These are phyloP conservation scores for Kernera saxatilis DNA, from an alignment of 345 rosid species.

Conservation along the genomic window DNA sequence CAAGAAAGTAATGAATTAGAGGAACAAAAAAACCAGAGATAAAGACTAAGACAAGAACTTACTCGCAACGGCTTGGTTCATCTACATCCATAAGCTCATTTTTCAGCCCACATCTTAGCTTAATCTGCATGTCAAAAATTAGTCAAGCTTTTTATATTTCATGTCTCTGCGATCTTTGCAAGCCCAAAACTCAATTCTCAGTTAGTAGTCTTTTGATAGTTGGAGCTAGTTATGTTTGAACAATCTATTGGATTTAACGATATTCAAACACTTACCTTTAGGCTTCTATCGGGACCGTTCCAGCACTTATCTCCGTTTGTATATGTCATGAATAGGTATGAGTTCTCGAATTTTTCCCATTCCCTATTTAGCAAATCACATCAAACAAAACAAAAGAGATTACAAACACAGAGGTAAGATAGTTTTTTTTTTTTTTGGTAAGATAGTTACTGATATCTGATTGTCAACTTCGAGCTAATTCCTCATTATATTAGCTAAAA, in stretches of 20 bases:
- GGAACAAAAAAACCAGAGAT: background rate
- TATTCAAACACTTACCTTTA: constrained; percentile 47
- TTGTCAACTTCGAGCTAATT: background rate
- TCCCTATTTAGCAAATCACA: constrained; percentile 40
- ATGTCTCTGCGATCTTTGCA: constrained; percentile 4
- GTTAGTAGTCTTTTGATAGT: background rate
- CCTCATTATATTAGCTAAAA: background rate
- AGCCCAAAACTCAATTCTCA: background rate
- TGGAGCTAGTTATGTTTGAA: background rate
- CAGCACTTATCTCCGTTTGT: constrained; percentile 83
- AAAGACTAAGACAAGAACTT: constrained; percentile 16
- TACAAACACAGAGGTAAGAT: background rate
- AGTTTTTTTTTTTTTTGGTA: too few relatives aligned
- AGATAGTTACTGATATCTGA: background rate
- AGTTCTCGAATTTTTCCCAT: constrained; percentile 82
- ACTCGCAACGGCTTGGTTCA: constrained; percentile 99
- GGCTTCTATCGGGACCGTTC: constrained; percentile 95
- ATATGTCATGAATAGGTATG: constrained; percentile 59
- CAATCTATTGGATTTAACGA: background rate
- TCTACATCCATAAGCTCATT: constrained; percentile 78
- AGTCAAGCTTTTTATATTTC: background rate
- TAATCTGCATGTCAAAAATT: constrained; percentile 44
- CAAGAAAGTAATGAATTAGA: constrained; percentile 1
- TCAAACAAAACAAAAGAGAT: background rate
- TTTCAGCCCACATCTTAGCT: constrained; percentile 78